Conservation (phyloP, 2,329 filamentous ascomycete genomes). For the Penicillium sp. region DNA sequence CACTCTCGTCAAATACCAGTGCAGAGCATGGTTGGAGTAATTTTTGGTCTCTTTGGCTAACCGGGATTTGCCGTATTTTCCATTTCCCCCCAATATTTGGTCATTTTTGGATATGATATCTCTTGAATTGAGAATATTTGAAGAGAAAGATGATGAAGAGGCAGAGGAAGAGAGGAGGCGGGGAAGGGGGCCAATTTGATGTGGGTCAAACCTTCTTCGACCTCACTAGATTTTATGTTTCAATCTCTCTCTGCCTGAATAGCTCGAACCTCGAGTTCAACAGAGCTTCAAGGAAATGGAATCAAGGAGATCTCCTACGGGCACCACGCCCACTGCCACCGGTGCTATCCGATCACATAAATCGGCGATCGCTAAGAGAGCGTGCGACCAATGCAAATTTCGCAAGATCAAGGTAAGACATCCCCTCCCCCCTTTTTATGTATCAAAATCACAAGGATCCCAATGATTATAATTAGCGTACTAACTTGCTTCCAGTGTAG, state of each 20-base stretch:
- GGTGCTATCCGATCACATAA: conserved; percentile 28
- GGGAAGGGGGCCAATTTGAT: neutral
- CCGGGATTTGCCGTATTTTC: neutral
- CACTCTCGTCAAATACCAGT: neutral
- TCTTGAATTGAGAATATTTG: neutral
- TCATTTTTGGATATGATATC: too few relatives aligned
- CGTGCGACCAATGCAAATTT: conserved; percentile 45
- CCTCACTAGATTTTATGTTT: conserved; percentile 4
- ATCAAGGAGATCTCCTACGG: conserved; percentile 20
- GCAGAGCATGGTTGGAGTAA: neutral
- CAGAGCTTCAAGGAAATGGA: conserved; percentile 15
- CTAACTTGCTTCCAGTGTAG: conserved; percentile 33
- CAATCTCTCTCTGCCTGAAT: neutral
- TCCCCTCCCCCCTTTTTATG: neutral
- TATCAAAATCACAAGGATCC: neutral
- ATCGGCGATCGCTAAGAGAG: conserved; percentile 32
- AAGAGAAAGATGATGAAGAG: neutral
- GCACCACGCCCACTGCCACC: conserved; percentile 4
- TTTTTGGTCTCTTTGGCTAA: neutral
- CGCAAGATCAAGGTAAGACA: conserved; percentile 37
- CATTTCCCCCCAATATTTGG: neutral
- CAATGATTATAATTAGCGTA: neutral
- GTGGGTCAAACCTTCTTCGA: conserved; percentile 7
- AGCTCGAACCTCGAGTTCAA: neutral
- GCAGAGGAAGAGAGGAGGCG: neutral